Evolutionary conservation across 306 rosid genomes (phyloP).

Genomic region (Quercus alba): DNA sequence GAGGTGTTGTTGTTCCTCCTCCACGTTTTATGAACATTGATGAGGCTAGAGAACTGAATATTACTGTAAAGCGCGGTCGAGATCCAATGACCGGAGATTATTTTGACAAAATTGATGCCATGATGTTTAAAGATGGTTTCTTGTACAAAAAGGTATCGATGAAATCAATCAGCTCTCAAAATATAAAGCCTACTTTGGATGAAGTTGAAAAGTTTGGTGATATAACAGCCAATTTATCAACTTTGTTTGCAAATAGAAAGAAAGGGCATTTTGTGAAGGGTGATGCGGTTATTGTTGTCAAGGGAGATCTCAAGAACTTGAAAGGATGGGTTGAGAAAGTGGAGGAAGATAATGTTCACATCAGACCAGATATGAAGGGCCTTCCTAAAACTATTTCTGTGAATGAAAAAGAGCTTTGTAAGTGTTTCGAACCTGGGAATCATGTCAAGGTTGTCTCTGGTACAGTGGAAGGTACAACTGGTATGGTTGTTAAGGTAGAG

Average conservation of each 20-base stretch:
- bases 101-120: constrained; percentile 82
- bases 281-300: constrained; percentile 84
- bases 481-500: constrained; percentile 98
- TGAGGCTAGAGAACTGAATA: constrained; percentile 94
- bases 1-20: constrained; percentile 93
- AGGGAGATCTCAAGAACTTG: constrained; percentile 90
- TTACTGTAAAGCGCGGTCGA: constrained; percentile 83
- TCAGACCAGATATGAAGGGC: constrained; percentile 84
- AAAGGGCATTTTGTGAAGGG: constrained; percentile 99
- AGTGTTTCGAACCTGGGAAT: constrained; percentile 94
- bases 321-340: constrained; percentile 98
- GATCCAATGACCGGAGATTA: constrained; percentile 88
- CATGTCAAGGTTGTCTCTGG: constrained; percentile 98
- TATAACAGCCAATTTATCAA: constrained; percentile 77
- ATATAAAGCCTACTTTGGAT: constrained; percentile 85
- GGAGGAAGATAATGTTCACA: constrained; percentile 86
- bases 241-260: constrained; percentile 85
- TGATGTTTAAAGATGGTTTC: constrained; percentile 95
- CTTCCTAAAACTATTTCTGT: constrained; percentile 86
- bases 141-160: constrained; percentile 78
- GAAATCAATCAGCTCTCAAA: constrained; percentile 77
- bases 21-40: constrained; percentile 94
- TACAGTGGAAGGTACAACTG: constrained; percentile 93
- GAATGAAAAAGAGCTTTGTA: constrained; percentile 85
- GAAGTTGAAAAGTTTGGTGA: constrained; percentile 96